phyloP scores from a whole-genome alignment of 1,139 yeast species.

The Hemisphaericaspora subhashii region DNA sequence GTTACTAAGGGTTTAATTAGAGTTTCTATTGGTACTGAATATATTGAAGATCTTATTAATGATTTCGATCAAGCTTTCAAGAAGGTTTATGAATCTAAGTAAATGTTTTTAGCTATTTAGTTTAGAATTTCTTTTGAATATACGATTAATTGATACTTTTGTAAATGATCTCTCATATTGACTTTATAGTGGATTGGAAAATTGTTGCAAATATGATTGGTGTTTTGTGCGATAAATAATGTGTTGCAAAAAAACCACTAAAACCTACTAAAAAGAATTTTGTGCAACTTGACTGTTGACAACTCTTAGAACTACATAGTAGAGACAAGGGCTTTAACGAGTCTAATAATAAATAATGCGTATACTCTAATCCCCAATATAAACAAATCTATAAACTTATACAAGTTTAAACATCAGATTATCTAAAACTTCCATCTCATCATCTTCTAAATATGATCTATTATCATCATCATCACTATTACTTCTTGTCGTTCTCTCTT shows the following conservation, averaged over 20 bases:
- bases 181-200: too few relatives aligned
- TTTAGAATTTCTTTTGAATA: neutral
- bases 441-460: constrained; percentile 28
- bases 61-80: constrained; percentile 84
- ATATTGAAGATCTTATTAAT: constrained; percentile 81
- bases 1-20: constrained; percentile 86
- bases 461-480: constrained; percentile 4
- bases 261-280: too few relatives aligned
- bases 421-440: constrained; percentile 30
- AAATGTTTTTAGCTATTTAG: neutral
- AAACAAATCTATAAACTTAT: neutral
- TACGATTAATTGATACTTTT: too few relatives aligned
- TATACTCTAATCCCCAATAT: neutral
- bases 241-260: too few relatives aligned
- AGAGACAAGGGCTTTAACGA: too few relatives aligned
- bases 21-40: constrained; percentile 87
- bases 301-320: too few relatives aligned
- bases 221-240: too few relatives aligned
- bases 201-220: too few relatives aligned
- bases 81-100: constrained; percentile 34
- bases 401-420: constrained; percentile 10
- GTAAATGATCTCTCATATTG: too few relatives aligned
- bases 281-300: too few relatives aligned
- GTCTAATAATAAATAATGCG: neutral
- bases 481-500: neutral